Base-by-base conservation (phyloP, 1,139 yeast species). In the Suhomyces wounanorum region DNA sequence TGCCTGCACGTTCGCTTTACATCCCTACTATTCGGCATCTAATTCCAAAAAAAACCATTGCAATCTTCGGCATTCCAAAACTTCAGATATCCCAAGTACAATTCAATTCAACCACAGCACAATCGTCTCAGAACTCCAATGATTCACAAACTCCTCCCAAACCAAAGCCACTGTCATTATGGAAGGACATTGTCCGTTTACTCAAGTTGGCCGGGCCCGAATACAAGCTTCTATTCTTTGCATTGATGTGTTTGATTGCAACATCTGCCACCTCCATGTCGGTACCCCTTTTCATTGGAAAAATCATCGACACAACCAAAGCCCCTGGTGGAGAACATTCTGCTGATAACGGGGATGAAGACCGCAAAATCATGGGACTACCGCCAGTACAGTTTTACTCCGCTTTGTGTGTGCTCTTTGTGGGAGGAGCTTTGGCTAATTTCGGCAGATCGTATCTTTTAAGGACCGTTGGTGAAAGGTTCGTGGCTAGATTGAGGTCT, bases 401-500 rank as follows among this genome's bases (percentile, higher is more conserved):
- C 1, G 70, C 69, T 0, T 58, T 76, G 36, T 66, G 65, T 1
- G 81, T 77, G 1, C 69, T 90, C 13, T 80, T 92, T 56, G 65
- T 82, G 0, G 63, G 87, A 1, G 96, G 97, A 3, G 85, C 95
- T 1, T 63, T 75, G 10, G 87, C 96, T 2, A 89, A 92, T 54
- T 90, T 85, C 69, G 94, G 92, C 8, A 79, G 98, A 61, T 80
- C 87, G 28, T 83, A 88, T 52, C 66, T 89, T 40, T 72, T 92
- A 58, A 77, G 96, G 58, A 75, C 86, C 1, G 82, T 87, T 18
- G 97, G 97, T 52, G 99, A 94, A 67, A 81, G 89, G 54, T 72
- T 94, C 36, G 96, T 92, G 6, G 89, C 96, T 6, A 76, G 96
- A 53, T 72, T 94, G 50, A 78, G 99, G 57, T 79, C 96, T 2